These are phyloP conservation scores for Verticillium tricorpus DNA, from an alignment of 2,329 filamentous ascomycete genomes.

Conservation along the genomic window DNA sequence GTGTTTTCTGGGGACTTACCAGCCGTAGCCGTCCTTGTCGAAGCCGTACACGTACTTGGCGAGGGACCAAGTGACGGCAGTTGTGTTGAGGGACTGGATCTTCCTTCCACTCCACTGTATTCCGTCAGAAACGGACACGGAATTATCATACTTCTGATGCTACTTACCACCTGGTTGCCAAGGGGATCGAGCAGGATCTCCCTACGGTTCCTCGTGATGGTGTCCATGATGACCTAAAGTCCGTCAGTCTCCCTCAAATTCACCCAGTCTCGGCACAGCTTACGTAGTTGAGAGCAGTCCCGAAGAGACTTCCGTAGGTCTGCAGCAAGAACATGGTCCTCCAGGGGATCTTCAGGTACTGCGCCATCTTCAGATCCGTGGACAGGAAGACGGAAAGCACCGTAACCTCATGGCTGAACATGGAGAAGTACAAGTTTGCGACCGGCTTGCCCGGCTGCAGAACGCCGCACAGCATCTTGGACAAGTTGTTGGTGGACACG, in stretches of 20 bases:
- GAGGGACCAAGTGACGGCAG: conserved; percentile 20
- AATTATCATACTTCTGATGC: too few relatives aligned
- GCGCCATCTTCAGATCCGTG: conserved; percentile 62
- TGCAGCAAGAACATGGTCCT: conserved; percentile 63
- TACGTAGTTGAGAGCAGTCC: conserved; percentile 37
- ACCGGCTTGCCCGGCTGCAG: conserved; percentile 34
- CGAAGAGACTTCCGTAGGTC: conserved; percentile 34
- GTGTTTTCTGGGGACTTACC: conserved; percentile 17
- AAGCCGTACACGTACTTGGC: conserved; percentile 17
- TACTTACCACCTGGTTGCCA: conserved; percentile 10
- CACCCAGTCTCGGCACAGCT: neutral
- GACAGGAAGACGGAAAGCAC: conserved; percentile 26
- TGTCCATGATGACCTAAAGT: conserved; percentile 31
- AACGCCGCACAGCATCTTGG: conserved; percentile 44
- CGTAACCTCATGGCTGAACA: conserved; percentile 27
- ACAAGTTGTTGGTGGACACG: conserved; percentile 24
- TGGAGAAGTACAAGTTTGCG: conserved; percentile 40
- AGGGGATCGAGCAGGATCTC: conserved; percentile 26
- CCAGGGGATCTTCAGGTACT: conserved; percentile 69
- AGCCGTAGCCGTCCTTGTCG: conserved; percentile 7
- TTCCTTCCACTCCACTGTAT: conserved; percentile 39
- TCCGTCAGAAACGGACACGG: neutral
- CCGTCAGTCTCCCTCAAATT: neutral
- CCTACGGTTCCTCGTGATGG: conserved; percentile 36
- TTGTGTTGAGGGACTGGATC: conserved; percentile 40